A percentile compares a stretch with the other conserved stretches of the same genome.
phyloP scores from a whole-genome alignment of 805 yeast genomes.

The Yarrowia keelungensis region DNA sequence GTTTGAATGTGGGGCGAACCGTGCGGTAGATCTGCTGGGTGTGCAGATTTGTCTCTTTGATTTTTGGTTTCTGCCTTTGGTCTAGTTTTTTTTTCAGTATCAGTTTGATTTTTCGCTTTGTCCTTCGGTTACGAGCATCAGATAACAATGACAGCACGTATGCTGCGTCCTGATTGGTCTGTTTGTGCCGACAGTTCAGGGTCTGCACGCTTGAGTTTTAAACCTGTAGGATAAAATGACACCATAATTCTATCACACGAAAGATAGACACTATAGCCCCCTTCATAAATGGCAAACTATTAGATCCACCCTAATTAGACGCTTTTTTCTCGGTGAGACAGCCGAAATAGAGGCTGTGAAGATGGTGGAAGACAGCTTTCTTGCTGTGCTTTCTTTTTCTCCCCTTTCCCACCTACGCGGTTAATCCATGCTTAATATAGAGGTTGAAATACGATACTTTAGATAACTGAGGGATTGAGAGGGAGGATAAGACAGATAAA shows the following conservation, averaged over 20 bases:
- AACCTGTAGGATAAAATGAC: background rate
- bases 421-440: slow-evolving; percentile 8
- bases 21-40: no score
- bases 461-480: background rate
- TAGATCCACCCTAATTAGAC: slow-evolving; percentile 3
- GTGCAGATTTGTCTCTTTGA: no score
- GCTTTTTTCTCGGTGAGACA: background rate
- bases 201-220: background rate
- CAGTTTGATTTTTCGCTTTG: no score
- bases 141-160: slow-evolving; percentile 10
- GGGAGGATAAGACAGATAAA: no score
- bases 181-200: background rate
- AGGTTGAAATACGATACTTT: slow-evolving; percentile 13
- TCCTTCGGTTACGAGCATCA: background rate
- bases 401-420: background rate
- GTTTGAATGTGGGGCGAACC: no score
- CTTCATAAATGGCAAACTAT: background rate
- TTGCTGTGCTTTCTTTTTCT: background rate
- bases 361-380: background rate
- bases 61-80: no score
- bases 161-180: background rate
- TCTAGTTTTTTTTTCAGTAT: no score
- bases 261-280: background rate
- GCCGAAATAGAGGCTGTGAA: background rate
- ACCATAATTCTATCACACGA: background rate